phyloP scores from a whole-genome alignment of 495 filamentous ascomycete genomes.

The Pyrenopolyporus hunteri region DNA sequence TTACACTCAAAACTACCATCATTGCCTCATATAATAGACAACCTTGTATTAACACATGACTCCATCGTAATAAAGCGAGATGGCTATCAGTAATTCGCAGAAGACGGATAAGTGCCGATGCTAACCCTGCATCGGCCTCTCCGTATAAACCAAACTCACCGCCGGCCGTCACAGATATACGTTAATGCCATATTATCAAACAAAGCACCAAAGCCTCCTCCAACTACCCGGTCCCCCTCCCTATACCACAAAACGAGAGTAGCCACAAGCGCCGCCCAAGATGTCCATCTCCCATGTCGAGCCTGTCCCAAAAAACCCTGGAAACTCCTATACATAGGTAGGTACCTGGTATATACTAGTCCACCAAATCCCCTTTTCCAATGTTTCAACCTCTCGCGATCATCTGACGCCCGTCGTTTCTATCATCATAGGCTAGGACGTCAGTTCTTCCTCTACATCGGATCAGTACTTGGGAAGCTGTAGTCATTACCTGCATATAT shows the following conservation, averaged over 20 bases:
- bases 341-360: constrained; percentile 11
- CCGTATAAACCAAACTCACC: too few species aligned
- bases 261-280: constrained; percentile 19
- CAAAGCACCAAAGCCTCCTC: not conserved
- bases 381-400: not conserved
- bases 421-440: constrained; percentile 22
- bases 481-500: constrained; percentile 49
- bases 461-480: constrained; percentile 13
- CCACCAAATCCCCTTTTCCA: not conserved
- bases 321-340: constrained; percentile 12
- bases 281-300: constrained; percentile 6
- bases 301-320: constrained; percentile 1
- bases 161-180: too few species aligned
- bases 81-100: too few species aligned
- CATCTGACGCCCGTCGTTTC: constrained; percentile 41
- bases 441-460: constrained; percentile 25
- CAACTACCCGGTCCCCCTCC: not conserved
- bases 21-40: too few species aligned
- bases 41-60: too few species aligned
- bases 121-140: too few species aligned
- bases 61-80: too few species aligned
- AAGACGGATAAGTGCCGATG: too few species aligned
- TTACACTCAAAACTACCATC: too few species aligned
- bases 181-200: too few species aligned
- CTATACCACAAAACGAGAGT: constrained; percentile 14